Evolutionary conservation across 2,329 filamentous ascomycete species (phyloP), one percentile per base, ranked within the genome.

Genomic region (Botryotinia convoluta): DNA sequence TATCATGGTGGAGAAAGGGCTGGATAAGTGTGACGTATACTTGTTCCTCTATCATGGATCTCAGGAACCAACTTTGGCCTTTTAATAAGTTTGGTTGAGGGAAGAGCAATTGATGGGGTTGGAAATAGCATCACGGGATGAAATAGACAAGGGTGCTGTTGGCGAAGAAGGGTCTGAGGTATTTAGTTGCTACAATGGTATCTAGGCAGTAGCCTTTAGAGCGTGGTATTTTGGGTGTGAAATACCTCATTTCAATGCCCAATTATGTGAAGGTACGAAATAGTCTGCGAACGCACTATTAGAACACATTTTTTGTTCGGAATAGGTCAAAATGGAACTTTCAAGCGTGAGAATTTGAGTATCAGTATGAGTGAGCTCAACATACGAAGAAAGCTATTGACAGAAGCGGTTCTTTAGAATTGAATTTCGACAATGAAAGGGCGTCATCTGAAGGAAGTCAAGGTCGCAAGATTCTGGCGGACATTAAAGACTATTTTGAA

Each of bases 381-480:
- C 1, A 51, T 14, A 14, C 26, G 26, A 51, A n/a, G 26, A 14
- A 3, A n/a, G 10, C 0, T 1, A 12, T n/a, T n/a, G 48, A 51
- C 48, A 26, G 10, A 51, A 26, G 45, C 10, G 9, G 9, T 51
- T 51, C 4, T 51, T 26, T 10, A 26, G 9, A 14, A 51, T 26
- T 4, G 26, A 14, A 2, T n/a, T 14, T 26, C 45, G 48, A 51
- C 10, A 51, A 1, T n/a, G 48, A 51, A 51, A 12, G 4, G 12
- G 26, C 12, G 14, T 29, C 5, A 4, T 29, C 1, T 4, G 5
- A 0, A 29, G 29, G 51, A 29, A 54, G 0, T 18, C 14, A 6
- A 0, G n/a, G 0, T 54, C 51, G 26, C n/a, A 18, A 0, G 6
- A 54, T 6, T 54, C 51, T n/a, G 2, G 1, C 7, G 3, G 14